These are phyloP conservation scores for Polytrichum formosum DNA, from an alignment of 225 moss, liverwort and hornwort genomes.

Conservation along the genomic window DNA sequence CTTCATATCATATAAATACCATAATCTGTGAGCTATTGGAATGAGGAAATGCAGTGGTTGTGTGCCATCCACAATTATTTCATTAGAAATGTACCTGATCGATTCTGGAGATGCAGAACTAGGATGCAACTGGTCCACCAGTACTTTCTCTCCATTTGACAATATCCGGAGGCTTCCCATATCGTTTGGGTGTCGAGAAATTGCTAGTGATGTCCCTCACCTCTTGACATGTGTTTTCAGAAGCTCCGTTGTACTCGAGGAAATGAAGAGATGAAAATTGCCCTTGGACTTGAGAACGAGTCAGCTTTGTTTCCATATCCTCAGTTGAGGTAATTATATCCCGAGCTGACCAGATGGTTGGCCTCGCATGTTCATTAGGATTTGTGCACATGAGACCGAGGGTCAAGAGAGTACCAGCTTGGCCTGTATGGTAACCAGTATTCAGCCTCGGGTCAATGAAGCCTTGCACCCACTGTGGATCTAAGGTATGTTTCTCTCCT, in stretches of 20 bases:
- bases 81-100: neutral
- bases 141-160: neutral
- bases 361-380: neutral
- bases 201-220: neutral
- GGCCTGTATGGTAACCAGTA: neutral
- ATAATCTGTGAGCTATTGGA: too few species aligned
- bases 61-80: too few species aligned
- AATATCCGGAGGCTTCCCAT: neutral
- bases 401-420: neutral
- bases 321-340: neutral
- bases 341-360: neutral
- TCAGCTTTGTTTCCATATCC: neutral
- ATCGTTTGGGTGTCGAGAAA: neutral
- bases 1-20: too few species aligned
- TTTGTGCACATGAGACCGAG: neutral
- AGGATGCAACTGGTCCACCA: neutral
- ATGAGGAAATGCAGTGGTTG: too few species aligned
- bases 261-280: neutral
- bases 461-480: neutral
- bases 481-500: neutral
- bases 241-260: neutral
- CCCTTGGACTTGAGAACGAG: neutral
- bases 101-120: neutral
- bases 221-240: neutral
- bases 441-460: neutral